Evolutionary conservation across 1,139 yeast species (phyloP), one percentile per base, ranked within the genome.

Genomic region (Debaryomyces nepalensis): DNA sequence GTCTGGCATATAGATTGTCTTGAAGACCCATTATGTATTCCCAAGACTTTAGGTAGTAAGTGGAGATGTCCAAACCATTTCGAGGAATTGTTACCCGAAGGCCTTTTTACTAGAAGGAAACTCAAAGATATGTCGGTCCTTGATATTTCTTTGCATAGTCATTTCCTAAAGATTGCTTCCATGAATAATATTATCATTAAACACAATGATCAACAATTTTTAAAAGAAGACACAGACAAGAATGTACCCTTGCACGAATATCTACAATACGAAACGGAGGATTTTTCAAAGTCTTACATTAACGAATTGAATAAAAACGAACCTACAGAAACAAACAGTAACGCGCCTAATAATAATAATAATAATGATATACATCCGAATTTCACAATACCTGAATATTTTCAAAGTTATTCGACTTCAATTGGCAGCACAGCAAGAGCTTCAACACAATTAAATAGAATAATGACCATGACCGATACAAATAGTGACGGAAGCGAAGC

Each of bases 21-120:
- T 9, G 74, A 75, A 34, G 87, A 88, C 7, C 96, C 97, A 2
- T 65, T 88, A 54, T 75, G 87, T 16, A 74, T 84, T 5, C 79
- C 85, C n/a, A 88, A 89, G 55, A 81, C 87, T 18, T 64, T 89
- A 31, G 95, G 96, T 1, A 75, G 78, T 32, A 87, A 87, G 58
- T 93, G 99, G 99, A 82, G 82, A 64, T 93, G 99, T 59, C 99
- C 98, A 0, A 82, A 87, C 53, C 99, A 93, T 63, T 79, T 82
- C 10, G 88, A 81, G 36, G 74, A 76, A 37, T 66, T 84, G 6
- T 55, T 80, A 4, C 77, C 76, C 3, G 41, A 50, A 12, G 58
- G 62, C 21, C 41, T 61, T 11, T 55, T 59, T 19, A 54, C 61
- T 36, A 59, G 67, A 35, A 53, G 90, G 22, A 75, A 79, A 44